Evolutionary conservation across 305 asterid genomes (phyloP).

Genomic region (Fraxinus paxiana): DNA sequence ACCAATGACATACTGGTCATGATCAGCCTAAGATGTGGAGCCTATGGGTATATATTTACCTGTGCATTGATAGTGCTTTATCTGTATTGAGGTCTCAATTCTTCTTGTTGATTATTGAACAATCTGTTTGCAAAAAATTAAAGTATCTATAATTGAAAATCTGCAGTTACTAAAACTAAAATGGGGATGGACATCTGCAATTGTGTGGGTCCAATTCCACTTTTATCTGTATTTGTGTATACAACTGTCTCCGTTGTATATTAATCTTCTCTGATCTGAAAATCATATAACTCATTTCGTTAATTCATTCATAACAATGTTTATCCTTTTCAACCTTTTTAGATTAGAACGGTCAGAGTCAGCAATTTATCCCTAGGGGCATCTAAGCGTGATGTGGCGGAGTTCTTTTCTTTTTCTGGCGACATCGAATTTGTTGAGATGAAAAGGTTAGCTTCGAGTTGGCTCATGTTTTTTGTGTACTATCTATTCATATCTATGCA

Average conservation of each 20-base stretch:
- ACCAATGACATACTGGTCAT: not conserved
- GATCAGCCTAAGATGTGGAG: not conserved
- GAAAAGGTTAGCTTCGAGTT: constrained; percentile 50
- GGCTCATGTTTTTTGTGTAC: constrained; percentile 10
- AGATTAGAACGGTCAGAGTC: constrained; percentile 81
- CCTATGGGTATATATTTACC: not conserved
- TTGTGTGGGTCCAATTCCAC: not conserved
- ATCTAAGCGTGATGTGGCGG: constrained; percentile 69
- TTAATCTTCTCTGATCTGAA: not conserved
- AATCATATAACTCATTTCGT: not conserved
- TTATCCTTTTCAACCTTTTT: constrained; percentile 19
- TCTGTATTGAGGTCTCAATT: not conserved
- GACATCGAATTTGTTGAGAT: constrained; percentile 86
- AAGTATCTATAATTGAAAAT: not conserved
- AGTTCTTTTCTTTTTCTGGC: constrained; percentile 92
- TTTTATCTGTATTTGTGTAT: not conserved
- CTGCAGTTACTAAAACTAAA: not conserved
- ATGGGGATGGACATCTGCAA: not conserved
- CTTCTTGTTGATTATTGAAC: not conserved
- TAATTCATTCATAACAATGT: constrained; percentile 4
- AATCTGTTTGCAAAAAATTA: not conserved
- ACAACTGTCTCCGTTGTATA: not conserved
- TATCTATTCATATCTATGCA: not conserved
- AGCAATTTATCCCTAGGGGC: constrained; percentile 86
- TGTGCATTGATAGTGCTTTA: not conserved